These are phyloP conservation scores for Fonsecaea nubica DNA, from an alignment of 2,329 filamentous ascomycete species.

Conservation along the genomic window DNA sequence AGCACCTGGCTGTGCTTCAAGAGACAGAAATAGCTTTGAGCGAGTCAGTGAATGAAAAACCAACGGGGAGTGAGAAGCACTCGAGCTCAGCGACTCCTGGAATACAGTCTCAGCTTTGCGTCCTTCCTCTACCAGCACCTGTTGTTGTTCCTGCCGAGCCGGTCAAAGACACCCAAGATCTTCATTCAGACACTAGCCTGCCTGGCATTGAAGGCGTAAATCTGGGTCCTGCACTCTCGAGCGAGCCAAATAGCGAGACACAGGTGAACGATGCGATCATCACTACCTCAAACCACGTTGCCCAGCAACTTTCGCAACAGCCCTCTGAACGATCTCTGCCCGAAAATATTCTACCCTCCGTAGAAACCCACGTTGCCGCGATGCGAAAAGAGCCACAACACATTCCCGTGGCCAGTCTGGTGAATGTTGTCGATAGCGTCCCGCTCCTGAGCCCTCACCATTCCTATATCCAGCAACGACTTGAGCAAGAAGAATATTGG, in stretches of 20 bases:
- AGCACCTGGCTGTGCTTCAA: slow-evolving; percentile 44
- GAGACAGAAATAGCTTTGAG: slow-evolving; percentile 35
- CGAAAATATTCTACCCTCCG: slow-evolving; percentile 3
- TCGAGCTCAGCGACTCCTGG: background rate
- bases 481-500: slow-evolving; percentile 75
- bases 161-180: slow-evolving; percentile 32
- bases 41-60: slow-evolving; percentile 9
- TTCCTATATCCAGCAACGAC: slow-evolving; percentile 40
- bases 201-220: slow-evolving; percentile 38
- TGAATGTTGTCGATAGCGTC: slow-evolving; percentile 27
- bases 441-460: slow-evolving; percentile 35
- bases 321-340: slow-evolving; percentile 5
- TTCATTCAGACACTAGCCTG: slow-evolving; percentile 37
- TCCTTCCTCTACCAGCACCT: slow-evolving; percentile 20
- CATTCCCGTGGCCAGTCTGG: slow-evolving; percentile 31
- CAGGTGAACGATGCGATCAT: slow-evolving; percentile 15
- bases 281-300: slow-evolving; percentile 22
- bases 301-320: slow-evolving; percentile 18
- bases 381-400: slow-evolving; percentile 25
- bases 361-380: slow-evolving; percentile 10
- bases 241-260: slow-evolving; percentile 26
- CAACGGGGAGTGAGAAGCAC: slow-evolving; percentile 16
- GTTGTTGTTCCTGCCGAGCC: slow-evolving; percentile 38
- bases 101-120: slow-evolving; percentile 41
- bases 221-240: slow-evolving; percentile 29